Conservation (phyloP, 2,329 filamentous ascomycete species). For the Blastomyces parvus region DNA sequence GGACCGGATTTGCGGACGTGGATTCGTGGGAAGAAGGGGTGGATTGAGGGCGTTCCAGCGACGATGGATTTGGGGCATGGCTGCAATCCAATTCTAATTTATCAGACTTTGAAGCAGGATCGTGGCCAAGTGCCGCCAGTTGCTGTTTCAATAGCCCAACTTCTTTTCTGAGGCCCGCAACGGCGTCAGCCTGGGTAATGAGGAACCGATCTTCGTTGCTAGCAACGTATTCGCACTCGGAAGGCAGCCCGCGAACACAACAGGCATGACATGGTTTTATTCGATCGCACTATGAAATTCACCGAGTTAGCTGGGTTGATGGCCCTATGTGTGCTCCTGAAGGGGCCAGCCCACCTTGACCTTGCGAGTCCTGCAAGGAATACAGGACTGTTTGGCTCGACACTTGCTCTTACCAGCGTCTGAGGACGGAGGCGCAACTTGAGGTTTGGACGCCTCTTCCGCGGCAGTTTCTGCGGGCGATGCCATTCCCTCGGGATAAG, state of each 20-base stretch:
- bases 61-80: background rate
- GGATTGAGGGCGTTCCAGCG: background rate
- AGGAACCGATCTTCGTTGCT: slow-evolving; percentile 25
- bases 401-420: slow-evolving; percentile 15
- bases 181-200: slow-evolving; percentile 23
- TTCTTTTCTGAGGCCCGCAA: slow-evolving; percentile 20
- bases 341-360: slow-evolving; percentile 22
- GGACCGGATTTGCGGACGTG: background rate
- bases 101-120: background rate
- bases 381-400: slow-evolving; percentile 25
- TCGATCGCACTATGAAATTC: slow-evolving; percentile 21
- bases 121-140: slow-evolving; percentile 58
- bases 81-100: background rate
- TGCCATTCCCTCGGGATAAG: background rate
- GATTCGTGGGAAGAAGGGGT: background rate
- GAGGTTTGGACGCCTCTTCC: background rate
- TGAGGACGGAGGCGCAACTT: background rate
- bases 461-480: background rate
- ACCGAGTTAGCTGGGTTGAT: background rate
- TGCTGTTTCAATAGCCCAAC: slow-evolving; percentile 57
- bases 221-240: slow-evolving; percentile 25
- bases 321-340: background rate
- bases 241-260: slow-evolving; percentile 24
- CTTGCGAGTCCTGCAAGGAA: slow-evolving; percentile 26
- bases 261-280: slow-evolving; percentile 26